phyloP scores from a whole-genome alignment of 495 filamentous ascomycete species.

The Pyrenula aspistea region DNA sequence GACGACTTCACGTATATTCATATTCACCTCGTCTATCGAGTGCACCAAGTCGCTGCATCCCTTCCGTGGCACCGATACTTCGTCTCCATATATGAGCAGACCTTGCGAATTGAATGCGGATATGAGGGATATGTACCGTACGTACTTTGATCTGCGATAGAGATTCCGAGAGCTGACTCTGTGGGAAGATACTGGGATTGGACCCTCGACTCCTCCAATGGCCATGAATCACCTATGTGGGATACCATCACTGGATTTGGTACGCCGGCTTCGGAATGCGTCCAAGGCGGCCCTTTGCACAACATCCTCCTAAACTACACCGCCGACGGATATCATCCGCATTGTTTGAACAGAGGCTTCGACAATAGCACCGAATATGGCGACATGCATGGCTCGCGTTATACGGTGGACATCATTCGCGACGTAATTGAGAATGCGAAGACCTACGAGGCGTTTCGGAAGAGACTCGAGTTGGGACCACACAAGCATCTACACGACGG shows the following conservation, averaged over 20 bases:
- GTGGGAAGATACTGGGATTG: conserved; percentile 2
- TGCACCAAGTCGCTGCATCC: neutral
- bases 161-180: no score
- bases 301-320: neutral
- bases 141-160: no score
- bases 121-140: neutral
- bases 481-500: neutral
- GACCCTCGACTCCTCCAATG: neutral
- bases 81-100: neutral
- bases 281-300: neutral
- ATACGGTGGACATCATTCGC: neutral
- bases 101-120: neutral
- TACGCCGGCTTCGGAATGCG: neutral
- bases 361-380: neutral
- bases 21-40: neutral
- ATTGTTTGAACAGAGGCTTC: neutral
- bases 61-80: neutral
- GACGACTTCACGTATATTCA: neutral
- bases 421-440: neutral
- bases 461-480: neutral
- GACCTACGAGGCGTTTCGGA: neutral
- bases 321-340: no score
- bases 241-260: neutral
- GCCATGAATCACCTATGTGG: neutral
- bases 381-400: neutral